These are phyloP conservation scores for Talaromyces islandicus DNA, from an alignment of 2,329 filamentous ascomycete genomes.

Conservation along the genomic window DNA sequence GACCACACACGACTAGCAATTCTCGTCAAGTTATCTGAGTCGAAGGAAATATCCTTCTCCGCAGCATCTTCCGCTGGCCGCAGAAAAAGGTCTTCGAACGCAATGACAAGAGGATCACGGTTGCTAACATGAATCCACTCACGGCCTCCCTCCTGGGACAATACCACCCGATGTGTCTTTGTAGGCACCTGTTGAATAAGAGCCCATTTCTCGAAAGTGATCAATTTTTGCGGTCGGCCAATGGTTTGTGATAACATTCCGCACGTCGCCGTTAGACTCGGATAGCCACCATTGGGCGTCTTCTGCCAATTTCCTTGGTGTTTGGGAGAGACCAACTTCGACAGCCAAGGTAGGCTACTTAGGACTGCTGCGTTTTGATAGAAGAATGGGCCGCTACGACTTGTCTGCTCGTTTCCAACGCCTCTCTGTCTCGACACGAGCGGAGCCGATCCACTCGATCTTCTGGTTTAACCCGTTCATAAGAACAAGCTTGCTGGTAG, in stretches of 20 bases:
- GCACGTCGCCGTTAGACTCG: neutral
- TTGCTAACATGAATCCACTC: neutral
- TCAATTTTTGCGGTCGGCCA: neutral
- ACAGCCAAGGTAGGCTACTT: slow-evolving; percentile 4
- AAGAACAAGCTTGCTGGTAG: neutral
- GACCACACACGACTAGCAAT: neutral
- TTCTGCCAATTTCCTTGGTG: neutral
- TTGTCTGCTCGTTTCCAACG: neutral
- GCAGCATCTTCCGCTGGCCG: neutral
- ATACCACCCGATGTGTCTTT: neutral
- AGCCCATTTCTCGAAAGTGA: slow-evolving; percentile 5
- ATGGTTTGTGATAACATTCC: neutral
- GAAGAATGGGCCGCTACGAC: neutral
- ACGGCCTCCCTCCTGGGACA: neutral
- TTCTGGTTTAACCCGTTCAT: neutral
- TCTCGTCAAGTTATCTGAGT: neutral
- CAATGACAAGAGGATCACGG: neutral
- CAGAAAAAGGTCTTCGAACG: slow-evolving; percentile 5
- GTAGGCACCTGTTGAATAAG: neutral
- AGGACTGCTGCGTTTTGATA: neutral
- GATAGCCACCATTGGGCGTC: slow-evolving; percentile 6
- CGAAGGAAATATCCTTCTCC: neutral
- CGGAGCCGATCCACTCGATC: neutral
- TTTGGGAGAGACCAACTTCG: slow-evolving; percentile 2
- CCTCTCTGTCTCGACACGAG: neutral